Conservation (phyloP, 1,139 yeast species). For the Hemisphaericaspora lyxosophila region DNA sequence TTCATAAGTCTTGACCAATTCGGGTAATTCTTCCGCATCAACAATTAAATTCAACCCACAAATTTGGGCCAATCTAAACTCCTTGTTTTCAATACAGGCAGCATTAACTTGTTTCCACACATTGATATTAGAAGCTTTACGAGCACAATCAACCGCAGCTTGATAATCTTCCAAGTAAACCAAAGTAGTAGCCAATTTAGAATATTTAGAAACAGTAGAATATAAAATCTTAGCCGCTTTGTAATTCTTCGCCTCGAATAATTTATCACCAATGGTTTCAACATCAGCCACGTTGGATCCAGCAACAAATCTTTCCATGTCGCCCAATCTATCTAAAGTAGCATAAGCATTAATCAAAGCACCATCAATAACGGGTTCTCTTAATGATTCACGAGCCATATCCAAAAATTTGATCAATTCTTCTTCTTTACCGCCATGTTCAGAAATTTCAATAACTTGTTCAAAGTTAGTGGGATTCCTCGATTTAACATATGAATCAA, state of each 20-base stretch:
- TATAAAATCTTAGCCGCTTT: slow-evolving; percentile 90
- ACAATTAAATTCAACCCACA: slow-evolving; percentile 97
- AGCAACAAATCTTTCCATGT: slow-evolving; percentile 79
- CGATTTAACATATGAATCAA: slow-evolving; percentile 85
- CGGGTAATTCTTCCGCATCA: slow-evolving; percentile 96
- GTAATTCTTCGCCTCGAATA: slow-evolving; percentile 79
- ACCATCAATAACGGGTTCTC: slow-evolving; percentile 92
- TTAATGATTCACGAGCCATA: slow-evolving; percentile 91
- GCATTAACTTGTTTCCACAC: slow-evolving; percentile 98
- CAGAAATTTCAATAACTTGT: slow-evolving; percentile 92
- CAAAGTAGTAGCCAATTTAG: slow-evolving; percentile 91
- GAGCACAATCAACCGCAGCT: slow-evolving; percentile 97
- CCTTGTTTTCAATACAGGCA: slow-evolving; percentile 94
- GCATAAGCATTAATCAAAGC: slow-evolving; percentile 89
- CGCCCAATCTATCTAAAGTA: slow-evolving; percentile 67
- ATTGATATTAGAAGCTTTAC: slow-evolving; percentile 90
- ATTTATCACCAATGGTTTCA: slow-evolving; percentile 88
- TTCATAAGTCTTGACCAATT: slow-evolving; percentile 84
- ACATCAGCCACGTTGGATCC: slow-evolving; percentile 92
- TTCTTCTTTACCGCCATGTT: slow-evolving; percentile 94
- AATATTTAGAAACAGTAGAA: slow-evolving; percentile 86
- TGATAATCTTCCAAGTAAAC: slow-evolving; percentile 92
- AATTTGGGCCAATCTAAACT: slow-evolving; percentile 95
- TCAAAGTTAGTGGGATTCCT: slow-evolving; percentile 88
- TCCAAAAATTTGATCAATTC: slow-evolving; percentile 83